Conservation (phyloP, 306 rosid species). For the Trichosanthes cucumerina region DNA sequence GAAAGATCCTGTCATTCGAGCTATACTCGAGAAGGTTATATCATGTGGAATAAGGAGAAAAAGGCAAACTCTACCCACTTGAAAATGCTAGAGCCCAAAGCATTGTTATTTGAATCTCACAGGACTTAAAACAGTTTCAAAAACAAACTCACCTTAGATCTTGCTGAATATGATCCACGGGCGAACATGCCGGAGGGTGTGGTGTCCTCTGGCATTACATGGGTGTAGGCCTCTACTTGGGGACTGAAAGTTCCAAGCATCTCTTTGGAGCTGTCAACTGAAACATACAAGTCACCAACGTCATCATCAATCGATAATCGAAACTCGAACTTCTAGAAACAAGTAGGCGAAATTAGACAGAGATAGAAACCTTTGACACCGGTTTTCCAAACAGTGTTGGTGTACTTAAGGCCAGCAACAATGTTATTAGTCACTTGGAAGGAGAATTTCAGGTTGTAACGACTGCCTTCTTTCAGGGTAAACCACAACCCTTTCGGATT, state of each 20-base stretch:
- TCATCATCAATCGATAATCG: not conserved
- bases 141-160: slow-evolving; percentile 28
- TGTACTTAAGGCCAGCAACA: slow-evolving; percentile 47
- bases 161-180: slow-evolving; percentile 39
- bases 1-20: not conserved
- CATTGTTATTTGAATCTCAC: not conserved
- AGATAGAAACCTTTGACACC: slow-evolving; percentile 26
- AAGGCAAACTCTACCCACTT: not conserved
- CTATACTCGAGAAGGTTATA: not conserved
- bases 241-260: slow-evolving; percentile 54
- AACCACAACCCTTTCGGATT: slow-evolving; percentile 40
- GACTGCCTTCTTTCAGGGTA: slow-evolving; percentile 42
- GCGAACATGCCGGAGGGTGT: slow-evolving; percentile 45
- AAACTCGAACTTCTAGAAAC: not conserved
- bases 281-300: not conserved
- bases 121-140: not conserved
- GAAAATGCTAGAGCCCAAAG: not conserved
- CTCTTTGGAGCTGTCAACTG: slow-evolving; percentile 42
- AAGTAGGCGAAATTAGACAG: not conserved
- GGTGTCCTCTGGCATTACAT: slow-evolving; percentile 42
- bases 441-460: slow-evolving; percentile 29
- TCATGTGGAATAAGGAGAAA: not conserved
- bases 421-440: slow-evolving; percentile 37
- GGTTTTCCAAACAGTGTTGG: slow-evolving; percentile 47
- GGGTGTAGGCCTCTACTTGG: slow-evolving; percentile 36